A percentile compares a stretch with the other conserved stretches of the same genome.
Conservation (phyloP, 1,139 yeast genomes). For the Kodamaea derodonti region DNA sequence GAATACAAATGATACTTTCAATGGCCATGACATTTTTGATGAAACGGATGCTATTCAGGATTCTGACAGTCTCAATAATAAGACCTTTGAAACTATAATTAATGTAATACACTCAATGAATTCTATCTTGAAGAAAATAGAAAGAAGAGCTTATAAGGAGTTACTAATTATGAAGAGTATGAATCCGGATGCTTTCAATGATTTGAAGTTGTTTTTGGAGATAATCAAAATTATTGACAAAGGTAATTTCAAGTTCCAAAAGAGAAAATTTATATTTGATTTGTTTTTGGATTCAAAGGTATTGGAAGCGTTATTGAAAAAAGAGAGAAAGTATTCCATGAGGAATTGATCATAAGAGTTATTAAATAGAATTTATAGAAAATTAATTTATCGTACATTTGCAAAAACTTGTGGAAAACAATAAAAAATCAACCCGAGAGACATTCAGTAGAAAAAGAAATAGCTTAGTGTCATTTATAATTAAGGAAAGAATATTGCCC, state of each 20-base stretch:
- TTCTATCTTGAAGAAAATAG: constrained; percentile 61
- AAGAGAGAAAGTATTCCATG: constrained; percentile 28
- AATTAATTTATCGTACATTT: too few species aligned
- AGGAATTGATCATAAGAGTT: too few species aligned
- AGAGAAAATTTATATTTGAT: constrained; percentile 62
- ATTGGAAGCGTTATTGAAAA: constrained; percentile 50
- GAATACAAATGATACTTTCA: neutral
- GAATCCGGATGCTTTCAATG: constrained; percentile 55
- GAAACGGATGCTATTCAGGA: neutral
- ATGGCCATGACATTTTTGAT: neutral
- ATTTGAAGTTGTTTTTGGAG: constrained; percentile 53
- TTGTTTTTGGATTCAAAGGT: constrained; percentile 54
- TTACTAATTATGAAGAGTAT: constrained; percentile 53
- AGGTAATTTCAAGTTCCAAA: constrained; percentile 52
- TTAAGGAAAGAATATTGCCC: too few species aligned
- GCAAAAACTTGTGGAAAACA: too few species aligned
- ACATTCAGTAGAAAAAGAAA: too few species aligned
- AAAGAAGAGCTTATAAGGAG: constrained; percentile 63
- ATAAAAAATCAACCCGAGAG: too few species aligned
- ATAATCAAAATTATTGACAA: constrained; percentile 61
- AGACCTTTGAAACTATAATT: constrained; percentile 35
- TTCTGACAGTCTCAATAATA: constrained; percentile 4
- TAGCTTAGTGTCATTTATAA: too few species aligned
- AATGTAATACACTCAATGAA: constrained; percentile 55
- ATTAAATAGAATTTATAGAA: too few species aligned